A percentile compares a stretch with the other conserved stretches of the same genome.
Evolutionary conservation across 306 rosid genomes (phyloP).

Genomic region (Vigna trinervia): DNA sequence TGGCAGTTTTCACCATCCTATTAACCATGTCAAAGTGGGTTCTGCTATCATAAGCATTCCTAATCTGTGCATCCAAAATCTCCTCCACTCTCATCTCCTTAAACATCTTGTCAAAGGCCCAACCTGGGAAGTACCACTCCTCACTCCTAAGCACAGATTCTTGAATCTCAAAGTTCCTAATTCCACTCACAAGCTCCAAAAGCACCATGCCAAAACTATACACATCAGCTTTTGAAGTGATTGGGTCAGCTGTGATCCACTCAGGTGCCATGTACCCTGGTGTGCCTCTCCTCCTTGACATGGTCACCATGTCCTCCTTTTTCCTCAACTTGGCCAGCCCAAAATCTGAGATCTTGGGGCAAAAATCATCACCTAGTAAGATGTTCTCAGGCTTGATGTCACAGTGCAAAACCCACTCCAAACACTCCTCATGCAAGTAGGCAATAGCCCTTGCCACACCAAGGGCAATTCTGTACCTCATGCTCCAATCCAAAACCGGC

Average conservation of each 20-base stretch:
- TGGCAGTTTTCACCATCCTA: slow-evolving; percentile 88
- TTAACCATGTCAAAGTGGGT: slow-evolving; percentile 69
- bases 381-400: slow-evolving; percentile 94
- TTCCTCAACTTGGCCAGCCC: slow-evolving; percentile 80
- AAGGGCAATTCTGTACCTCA: slow-evolving; percentile 77
- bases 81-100: slow-evolving; percentile 81
- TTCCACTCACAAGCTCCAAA: slow-evolving; percentile 79
- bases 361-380: slow-evolving; percentile 75
- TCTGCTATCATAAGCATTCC: slow-evolving; percentile 61
- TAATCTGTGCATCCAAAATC: slow-evolving; percentile 70
- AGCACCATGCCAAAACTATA: slow-evolving; percentile 91
- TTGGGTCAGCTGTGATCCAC: slow-evolving; percentile 72
- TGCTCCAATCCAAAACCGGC: slow-evolving; percentile 69
- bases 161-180: slow-evolving; percentile 60
- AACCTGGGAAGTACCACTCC: slow-evolving; percentile 83
- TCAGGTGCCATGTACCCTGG: slow-evolving; percentile 97
- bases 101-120: slow-evolving; percentile 90
- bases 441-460: slow-evolving; percentile 93
- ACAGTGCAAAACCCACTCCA: slow-evolving; percentile 94
- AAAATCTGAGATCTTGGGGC: slow-evolving; percentile 92
- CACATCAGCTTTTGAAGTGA: slow-evolving; percentile 89
- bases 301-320: slow-evolving; percentile 82
- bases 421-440: slow-evolving; percentile 88
- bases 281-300: slow-evolving; percentile 83
- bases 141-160: slow-evolving; percentile 59